phyloP scores from a whole-genome alignment of 2,329 filamentous ascomycete genomes.

The Colletotrichum orchidophilum region DNA sequence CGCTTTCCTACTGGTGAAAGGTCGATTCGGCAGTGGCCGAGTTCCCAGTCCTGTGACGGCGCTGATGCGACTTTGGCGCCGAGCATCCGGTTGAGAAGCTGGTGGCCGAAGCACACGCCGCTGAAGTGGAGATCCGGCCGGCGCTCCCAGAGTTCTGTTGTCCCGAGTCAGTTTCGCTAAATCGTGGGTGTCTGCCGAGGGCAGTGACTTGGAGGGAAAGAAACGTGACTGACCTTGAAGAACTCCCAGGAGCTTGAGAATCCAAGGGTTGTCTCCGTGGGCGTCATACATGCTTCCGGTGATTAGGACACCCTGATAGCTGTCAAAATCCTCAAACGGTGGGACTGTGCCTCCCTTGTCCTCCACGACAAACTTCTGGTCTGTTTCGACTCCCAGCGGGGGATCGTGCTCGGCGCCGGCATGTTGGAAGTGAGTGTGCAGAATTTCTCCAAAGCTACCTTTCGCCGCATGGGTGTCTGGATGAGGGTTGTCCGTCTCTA shows the following conservation, averaged over 20 bases:
- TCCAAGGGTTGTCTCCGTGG: conserved; percentile 78
- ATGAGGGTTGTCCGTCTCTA: conserved; percentile 67
- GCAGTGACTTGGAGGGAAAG: neutral
- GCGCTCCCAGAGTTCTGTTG: conserved; percentile 56
- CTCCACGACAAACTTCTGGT: conserved; percentile 63
- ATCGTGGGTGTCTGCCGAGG: neutral
- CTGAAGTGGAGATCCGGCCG: conserved; percentile 67
- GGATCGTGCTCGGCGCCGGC: conserved; percentile 64
- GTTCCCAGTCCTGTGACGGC: conserved; percentile 75
- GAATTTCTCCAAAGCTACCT: conserved; percentile 64
- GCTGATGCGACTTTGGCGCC: conserved; percentile 74
- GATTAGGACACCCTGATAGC: conserved; percentile 78
- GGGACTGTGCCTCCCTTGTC: conserved; percentile 58
- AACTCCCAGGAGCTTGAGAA: conserved; percentile 72
- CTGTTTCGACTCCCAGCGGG: conserved; percentile 62
- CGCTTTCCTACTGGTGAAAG: conserved; percentile 73
- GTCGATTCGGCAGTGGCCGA: conserved; percentile 71
- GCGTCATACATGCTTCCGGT: conserved; percentile 77
- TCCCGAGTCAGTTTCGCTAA: neutral
- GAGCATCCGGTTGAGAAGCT: conserved; percentile 77
- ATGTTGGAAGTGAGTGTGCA: conserved; percentile 59
- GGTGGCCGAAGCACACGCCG: conserved; percentile 85
- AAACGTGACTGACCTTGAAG: conserved; percentile 50
- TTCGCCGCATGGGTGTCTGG: conserved; percentile 57
- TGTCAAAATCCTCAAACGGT: conserved; percentile 59